Evolutionary conservation across 2,329 filamentous ascomycete species (phyloP).

Genomic region (Ceratocystis eucalypticola): DNA sequence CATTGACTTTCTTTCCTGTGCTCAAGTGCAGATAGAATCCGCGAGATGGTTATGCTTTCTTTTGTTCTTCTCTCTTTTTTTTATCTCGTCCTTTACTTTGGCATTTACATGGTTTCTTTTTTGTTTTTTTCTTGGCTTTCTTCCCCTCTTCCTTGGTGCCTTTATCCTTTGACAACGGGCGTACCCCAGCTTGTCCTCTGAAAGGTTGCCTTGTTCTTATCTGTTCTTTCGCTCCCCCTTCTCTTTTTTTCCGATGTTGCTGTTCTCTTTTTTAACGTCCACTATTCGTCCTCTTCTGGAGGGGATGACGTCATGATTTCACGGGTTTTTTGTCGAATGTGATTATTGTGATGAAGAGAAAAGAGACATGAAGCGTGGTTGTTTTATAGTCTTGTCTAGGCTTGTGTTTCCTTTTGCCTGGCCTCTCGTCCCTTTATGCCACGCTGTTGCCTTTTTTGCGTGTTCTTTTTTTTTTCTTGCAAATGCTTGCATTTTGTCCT

Average conservation of each 20-base stretch:
- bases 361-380: background rate
- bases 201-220: background rate
- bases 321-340: background rate
- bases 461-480: too few species aligned
- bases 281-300: constrained; percentile 1
- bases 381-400: background rate
- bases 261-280: constrained; percentile 1
- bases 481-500: too few species aligned
- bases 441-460: constrained; percentile 19
- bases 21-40: too few species aligned
- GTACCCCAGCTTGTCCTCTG: too few species aligned
- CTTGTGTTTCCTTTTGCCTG: background rate
- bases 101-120: constrained; percentile 18
- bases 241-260: background rate
- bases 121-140: constrained; percentile 1
- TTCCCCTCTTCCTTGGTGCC: too few species aligned
- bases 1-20: background rate
- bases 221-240: background rate
- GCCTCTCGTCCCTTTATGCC: background rate
- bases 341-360: constrained; percentile 6
- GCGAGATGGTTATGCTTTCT: background rate
- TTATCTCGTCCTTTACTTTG: constrained; percentile 16
- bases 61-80: constrained; percentile 11
- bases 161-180: too few species aligned
- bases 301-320: background rate